Conservation (phyloP, 441 rosid species). For the Breynia disticha region DNA sequence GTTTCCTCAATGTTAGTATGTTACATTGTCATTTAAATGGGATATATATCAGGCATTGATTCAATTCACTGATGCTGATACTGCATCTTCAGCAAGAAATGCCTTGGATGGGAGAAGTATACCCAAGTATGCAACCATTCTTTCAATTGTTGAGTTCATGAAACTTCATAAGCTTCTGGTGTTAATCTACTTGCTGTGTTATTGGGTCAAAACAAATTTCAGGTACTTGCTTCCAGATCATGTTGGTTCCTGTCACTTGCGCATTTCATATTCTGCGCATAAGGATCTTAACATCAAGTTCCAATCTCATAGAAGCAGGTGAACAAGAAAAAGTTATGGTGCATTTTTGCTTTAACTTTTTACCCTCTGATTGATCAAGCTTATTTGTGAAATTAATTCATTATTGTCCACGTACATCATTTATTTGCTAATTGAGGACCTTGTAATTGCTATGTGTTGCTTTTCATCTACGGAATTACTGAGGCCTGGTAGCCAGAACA, state of each 20-base stretch:
- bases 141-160: neutral
- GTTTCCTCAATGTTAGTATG: neutral
- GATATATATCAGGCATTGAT: slow-evolving; percentile 65
- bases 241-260: slow-evolving; percentile 65
- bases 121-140: slow-evolving; percentile 45
- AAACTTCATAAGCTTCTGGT: neutral
- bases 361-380: slow-evolving; percentile 11
- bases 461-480: slow-evolving; percentile 41
- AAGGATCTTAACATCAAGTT: slow-evolving; percentile 97
- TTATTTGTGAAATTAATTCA: slow-evolving; percentile 10
- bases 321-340: slow-evolving; percentile 13
- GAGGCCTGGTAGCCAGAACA: slow-evolving; percentile 43
- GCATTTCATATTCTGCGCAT: slow-evolving; percentile 96
- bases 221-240: slow-evolving; percentile 92
- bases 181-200: neutral
- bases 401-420: slow-evolving; percentile 4
- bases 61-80: slow-evolving; percentile 86
- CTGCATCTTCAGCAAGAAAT: slow-evolving; percentile 79
- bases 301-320: slow-evolving; percentile 99
- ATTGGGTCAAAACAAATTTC: slow-evolving; percentile 10
- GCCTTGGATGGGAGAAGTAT: slow-evolving; percentile 98
- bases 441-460: slow-evolving; percentile 35
- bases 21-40: slow-evolving; percentile 9
- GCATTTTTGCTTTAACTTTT: neutral
- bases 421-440: slow-evolving; percentile 16